A percentile compares a stretch with the other conserved stretches of the same genome.
phyloP scores from a whole-genome alignment of 768 basidiomycete genomes.

The Hortiboletus campestris region DNA sequence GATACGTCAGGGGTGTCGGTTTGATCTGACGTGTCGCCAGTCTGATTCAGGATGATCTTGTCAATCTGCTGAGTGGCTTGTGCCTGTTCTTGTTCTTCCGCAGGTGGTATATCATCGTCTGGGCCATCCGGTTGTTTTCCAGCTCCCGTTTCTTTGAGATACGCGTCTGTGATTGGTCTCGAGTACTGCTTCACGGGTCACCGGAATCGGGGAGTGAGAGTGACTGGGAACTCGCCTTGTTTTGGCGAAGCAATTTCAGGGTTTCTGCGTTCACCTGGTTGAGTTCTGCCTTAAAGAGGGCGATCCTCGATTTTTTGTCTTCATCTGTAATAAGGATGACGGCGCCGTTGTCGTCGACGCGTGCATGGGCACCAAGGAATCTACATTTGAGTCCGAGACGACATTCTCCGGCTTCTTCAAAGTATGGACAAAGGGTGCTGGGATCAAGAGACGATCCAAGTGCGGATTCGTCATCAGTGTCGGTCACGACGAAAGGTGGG shows the following conservation, averaged over 20 bases:
- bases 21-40: constrained; percentile 37
- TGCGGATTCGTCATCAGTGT: not conserved
- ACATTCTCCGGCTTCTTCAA: constrained; percentile 31
- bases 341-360: constrained; percentile 42
- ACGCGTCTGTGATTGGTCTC: constrained; percentile 59
- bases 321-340: constrained; percentile 51
- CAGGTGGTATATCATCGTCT: not conserved
- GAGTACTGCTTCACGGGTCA: constrained; percentile 49
- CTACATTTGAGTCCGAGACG: constrained; percentile 82
- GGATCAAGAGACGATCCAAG: constrained; percentile 18
- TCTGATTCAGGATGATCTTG: constrained; percentile 32
- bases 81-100: constrained; percentile 20
- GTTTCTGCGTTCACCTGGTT: constrained; percentile 63
- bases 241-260: constrained; percentile 60
- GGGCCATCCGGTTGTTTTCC: constrained; percentile 19
- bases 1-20: constrained; percentile 68
- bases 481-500: constrained; percentile 49
- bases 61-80: constrained; percentile 1
- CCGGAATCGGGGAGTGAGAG: not conserved
- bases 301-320: constrained; percentile 52
- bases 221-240: constrained; percentile 50
- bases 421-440: constrained; percentile 23
- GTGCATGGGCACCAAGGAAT: constrained; percentile 78
- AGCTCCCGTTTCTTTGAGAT: constrained; percentile 51
- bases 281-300: constrained; percentile 54